A percentile compares a stretch with the other conserved stretches of the same genome.
Evolutionary conservation across 1,284 basidiomycete species (phyloP).

Genomic region (Psilocybe mexicana): DNA sequence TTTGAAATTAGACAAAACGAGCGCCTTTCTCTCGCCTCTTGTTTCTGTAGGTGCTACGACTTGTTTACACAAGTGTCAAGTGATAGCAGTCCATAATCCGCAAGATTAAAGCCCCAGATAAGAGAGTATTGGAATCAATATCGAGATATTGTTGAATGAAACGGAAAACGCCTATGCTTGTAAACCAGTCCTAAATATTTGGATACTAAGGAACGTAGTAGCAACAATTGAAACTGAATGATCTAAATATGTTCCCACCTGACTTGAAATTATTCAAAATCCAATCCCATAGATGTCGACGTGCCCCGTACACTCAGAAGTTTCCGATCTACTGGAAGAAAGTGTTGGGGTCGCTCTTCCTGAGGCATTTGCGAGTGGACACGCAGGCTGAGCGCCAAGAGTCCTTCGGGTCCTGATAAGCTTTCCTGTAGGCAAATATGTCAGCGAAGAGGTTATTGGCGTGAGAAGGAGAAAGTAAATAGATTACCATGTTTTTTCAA

Average conservation of each 20-base stretch:
- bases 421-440: slow-evolving; percentile 57
- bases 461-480: background rate
- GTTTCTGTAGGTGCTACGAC: background rate
- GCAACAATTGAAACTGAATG: background rate
- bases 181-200: background rate
- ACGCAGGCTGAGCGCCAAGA: slow-evolving; percentile 16
- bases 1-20: background rate
- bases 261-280: slow-evolving; percentile 4
- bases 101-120: too few relatives aligned
- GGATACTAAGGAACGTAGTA: background rate
- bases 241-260: slow-evolving; percentile 14
- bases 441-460: background rate
- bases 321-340: slow-evolving; percentile 1
- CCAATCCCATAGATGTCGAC: slow-evolving; percentile 10
- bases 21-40: background rate
- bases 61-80: background rate
- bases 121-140: too few relatives aligned
- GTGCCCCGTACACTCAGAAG: slow-evolving; percentile 11
- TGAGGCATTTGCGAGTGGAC: slow-evolving; percentile 8
- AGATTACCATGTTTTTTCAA: slow-evolving; percentile 58
- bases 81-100: too few relatives aligned
- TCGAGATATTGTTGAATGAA: too few relatives aligned
- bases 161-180: background rate
- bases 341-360: slow-evolving; percentile 20
- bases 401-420: slow-evolving; percentile 95